phyloP scores from a whole-genome alignment of 768 basidiomycete species.

The Pleurotus salmoneostramineus region DNA sequence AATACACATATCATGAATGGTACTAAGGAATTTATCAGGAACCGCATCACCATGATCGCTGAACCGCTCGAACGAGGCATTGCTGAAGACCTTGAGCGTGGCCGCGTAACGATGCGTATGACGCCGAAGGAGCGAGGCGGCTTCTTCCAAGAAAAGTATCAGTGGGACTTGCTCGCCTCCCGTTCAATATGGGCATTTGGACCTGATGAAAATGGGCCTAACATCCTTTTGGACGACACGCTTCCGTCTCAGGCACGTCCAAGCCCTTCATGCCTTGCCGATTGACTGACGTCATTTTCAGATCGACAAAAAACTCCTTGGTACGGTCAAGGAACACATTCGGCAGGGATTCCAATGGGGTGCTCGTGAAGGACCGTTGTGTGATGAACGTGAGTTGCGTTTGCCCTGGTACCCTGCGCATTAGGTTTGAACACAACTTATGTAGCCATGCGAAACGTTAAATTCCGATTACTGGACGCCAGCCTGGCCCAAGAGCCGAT shows the following conservation, averaged over 20 bases:
- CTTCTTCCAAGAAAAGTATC: conserved; percentile 95
- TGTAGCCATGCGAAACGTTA: conserved; percentile 95
- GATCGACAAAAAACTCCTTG: conserved; percentile 92
- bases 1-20: conserved; percentile 3
- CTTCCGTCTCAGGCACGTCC: conserved; percentile 79
- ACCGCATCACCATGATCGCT: conserved; percentile 98
- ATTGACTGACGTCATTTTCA: conserved; percentile 20
- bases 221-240: conserved; percentile 93
- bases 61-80: conserved; percentile 95
- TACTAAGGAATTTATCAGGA: conserved; percentile 47
- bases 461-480: conserved; percentile 94
- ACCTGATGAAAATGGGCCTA: conserved; percentile 92
- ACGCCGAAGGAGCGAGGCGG: conserved; percentile 90
- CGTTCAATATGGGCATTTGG: conserved; percentile 99
- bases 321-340: conserved; percentile 88
- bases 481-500: conserved; percentile 93
- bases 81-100: conserved; percentile 94
- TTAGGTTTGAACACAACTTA: background rate
- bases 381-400: conserved; percentile 88
- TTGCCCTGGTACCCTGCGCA: background rate
- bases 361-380: conserved; percentile 93
- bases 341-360: conserved; percentile 99
- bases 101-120: conserved; percentile 93
- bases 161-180: conserved; percentile 97
- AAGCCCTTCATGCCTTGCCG: background rate